Base-by-base conservation (phyloP, 192 early-diverging fungal species). In the Coemansia aciculifera region DNA sequence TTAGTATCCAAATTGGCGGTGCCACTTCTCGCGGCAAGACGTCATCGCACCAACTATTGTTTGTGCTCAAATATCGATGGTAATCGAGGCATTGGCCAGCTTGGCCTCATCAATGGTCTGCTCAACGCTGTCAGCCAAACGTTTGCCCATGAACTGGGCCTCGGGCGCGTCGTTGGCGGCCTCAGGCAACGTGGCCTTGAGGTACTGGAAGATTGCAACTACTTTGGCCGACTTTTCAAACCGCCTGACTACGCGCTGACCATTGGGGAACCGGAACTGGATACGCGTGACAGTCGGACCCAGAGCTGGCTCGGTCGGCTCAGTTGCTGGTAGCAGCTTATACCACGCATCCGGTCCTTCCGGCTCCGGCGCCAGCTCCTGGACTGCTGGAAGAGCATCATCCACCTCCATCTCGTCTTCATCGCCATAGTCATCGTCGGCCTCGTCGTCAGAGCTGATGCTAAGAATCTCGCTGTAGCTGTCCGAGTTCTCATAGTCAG, bases 201-300 rank as follows among this genome's bases (percentile, higher is more conserved):
- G 78, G 57, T 83, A 96, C 73, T 94, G 90, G 85, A 97, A 97
- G 37, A 99, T 71, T 6, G 74, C 72, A 36, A 75, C 85, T 2
- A 98, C 93, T 21, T 83, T 84, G 64, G 91, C 92, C 1, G 86
- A 68, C 71, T 90, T 92, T 37, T 73, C 66, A 74, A 99, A 94
- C 62, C 89, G 86, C 48, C 92, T 87, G 59, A 96, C 88, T 31
- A 89, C 72, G 19, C 89, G 88, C 19, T 84, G 75, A 15, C 97
- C 96, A 79, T 92, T 90, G 9, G 92, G 89, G 54, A 95, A 77
- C 37, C 92, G 88, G 64, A 96, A 83, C 70, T 95, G 93, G 59
- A 98, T 87, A 37, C 93, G 86, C 10, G 93, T 93, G 2, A 86
- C 85, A 3, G 85, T 75, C 3, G 83, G 64, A 12, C 87, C 85